These are phyloP conservation scores for Cardamine chenopodiifolia DNA, from an alignment of 345 rosid species.

Conservation along the genomic window DNA sequence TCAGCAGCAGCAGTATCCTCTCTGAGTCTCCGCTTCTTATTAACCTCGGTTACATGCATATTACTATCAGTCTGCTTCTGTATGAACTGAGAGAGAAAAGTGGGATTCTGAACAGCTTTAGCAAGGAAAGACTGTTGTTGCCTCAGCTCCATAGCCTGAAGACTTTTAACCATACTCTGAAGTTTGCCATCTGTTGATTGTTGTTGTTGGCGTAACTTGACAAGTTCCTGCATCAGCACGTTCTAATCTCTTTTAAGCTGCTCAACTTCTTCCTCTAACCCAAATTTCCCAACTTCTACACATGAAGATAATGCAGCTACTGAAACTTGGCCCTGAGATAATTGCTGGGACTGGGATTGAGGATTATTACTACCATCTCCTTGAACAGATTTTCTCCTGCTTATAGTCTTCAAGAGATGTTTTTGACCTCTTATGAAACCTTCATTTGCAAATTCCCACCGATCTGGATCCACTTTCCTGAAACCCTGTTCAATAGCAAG, in stretches of 20 bases:
- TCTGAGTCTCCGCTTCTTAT: conserved; percentile 58
- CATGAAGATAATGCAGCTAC: conserved; percentile 45
- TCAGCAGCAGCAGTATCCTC: conserved; percentile 25
- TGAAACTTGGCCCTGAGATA: conserved; percentile 45
- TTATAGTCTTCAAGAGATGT: conserved; percentile 49
- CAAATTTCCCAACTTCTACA: conserved; percentile 64
- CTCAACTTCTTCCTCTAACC: conserved; percentile 62
- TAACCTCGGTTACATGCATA: conserved; percentile 51
- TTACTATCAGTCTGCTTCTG: conserved; percentile 53
- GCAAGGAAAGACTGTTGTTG: conserved; percentile 62
- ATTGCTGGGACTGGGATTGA: conserved; percentile 41
- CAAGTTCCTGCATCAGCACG: conserved; percentile 62
- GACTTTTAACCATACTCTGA: conserved; percentile 54
- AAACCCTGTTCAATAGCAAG: conserved; percentile 30
- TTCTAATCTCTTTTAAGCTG: conserved; percentile 64
- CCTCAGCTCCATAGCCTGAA: conserved; percentile 60
- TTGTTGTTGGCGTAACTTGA: conserved; percentile 57
- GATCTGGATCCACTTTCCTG: conserved; percentile 58
- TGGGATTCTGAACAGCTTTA: conserved; percentile 58
- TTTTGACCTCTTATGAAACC: conserved; percentile 49
- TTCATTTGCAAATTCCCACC: conserved; percentile 59
- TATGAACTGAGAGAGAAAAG: conserved; percentile 54
- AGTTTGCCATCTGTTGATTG: conserved; percentile 54
- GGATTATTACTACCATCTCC: conserved; percentile 41
- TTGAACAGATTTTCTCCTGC: conserved; percentile 51